A percentile compares a stretch with the other conserved stretches of the same genome.
These are phyloP conservation scores for Trypanosoma rangeli DNA, from an alignment of 208 protist species.

Conservation along the genomic window DNA sequence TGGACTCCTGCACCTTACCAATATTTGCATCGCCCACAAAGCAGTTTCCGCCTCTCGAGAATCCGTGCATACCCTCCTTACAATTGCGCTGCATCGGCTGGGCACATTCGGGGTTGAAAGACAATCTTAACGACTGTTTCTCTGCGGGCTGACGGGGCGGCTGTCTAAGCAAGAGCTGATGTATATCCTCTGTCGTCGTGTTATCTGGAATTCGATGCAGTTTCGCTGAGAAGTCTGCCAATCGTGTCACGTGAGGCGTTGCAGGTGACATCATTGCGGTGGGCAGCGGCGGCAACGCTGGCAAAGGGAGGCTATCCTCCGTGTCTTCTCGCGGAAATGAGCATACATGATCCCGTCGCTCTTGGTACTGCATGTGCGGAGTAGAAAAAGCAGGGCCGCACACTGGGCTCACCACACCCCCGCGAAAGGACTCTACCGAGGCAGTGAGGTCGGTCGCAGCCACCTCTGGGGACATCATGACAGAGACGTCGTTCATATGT, in stretches of 20 bases:
- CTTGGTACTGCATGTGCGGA: not conserved
- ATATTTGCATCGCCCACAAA: not conserved
- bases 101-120: not conserved
- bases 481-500: not conserved
- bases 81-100: not conserved
- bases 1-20: not conserved
- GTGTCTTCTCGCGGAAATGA: not conserved
- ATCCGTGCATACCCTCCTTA: not conserved
- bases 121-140: not conserved
- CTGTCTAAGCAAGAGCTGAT: slow-evolving; percentile 1
- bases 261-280: not conserved
- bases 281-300: not conserved
- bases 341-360: not conserved
- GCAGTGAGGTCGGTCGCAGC: not conserved
- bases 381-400: not conserved
- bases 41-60: not conserved
- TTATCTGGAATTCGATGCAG: not conserved
- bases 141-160: not conserved
- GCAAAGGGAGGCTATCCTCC: not conserved
- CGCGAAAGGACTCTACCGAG: not conserved
- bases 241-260: not conserved
- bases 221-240: not conserved
- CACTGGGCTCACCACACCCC: not conserved
- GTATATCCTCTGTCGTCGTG: not conserved
- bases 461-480: slow-evolving; percentile 15